Evolutionary conservation across 2,329 filamentous ascomycete genomes (phyloP).

Genomic region (Triangularia verruculosa): DNA sequence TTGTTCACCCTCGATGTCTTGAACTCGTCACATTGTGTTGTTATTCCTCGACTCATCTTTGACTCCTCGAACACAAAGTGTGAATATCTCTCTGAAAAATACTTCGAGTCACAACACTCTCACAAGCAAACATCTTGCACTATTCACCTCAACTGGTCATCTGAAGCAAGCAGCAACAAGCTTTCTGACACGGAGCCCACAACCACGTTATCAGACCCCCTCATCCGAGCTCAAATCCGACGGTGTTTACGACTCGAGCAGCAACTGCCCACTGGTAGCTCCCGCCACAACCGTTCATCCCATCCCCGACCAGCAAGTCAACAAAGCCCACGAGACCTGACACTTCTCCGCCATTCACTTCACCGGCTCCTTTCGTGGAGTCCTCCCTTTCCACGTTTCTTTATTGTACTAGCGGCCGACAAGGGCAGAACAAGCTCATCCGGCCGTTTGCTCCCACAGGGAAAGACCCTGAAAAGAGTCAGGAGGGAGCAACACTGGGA

Average conservation of each 20-base stretch:
- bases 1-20: background rate
- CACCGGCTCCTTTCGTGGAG: background rate
- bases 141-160: background rate
- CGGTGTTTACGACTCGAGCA: background rate
- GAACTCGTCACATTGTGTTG: slow-evolving; percentile 1
- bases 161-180: background rate
- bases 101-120: background rate
- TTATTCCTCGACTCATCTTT: background rate
- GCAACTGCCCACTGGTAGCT: background rate
- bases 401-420: background rate
- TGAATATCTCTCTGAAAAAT: background rate
- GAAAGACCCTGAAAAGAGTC: background rate
- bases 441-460: background rate
- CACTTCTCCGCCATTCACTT: background rate
- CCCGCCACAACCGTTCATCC: background rate
- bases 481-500: background rate
- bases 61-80: background rate
- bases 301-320: background rate
- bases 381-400: background rate
- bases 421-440: background rate
- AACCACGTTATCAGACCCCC: background rate
- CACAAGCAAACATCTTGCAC: background rate
- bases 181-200: background rate
- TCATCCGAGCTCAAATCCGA: background rate
- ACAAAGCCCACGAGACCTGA: background rate